A percentile compares a stretch with the other conserved stretches of the same genome.
These are phyloP conservation scores for Dendrobium chrysotoxum DNA, from an alignment of 106 monocot genomes.

Conservation along the genomic window DNA sequence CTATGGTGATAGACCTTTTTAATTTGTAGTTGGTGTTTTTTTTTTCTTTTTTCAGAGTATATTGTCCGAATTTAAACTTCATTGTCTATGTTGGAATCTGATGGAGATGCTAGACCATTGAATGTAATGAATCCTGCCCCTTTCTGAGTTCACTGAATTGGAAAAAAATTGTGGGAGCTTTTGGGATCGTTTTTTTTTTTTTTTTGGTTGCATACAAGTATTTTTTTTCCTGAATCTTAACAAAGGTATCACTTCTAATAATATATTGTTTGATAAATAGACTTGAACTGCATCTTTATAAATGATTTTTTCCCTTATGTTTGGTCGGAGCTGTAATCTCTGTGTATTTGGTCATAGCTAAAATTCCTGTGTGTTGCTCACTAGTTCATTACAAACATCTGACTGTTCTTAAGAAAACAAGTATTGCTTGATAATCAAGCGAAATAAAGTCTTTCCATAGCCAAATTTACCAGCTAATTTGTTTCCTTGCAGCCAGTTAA, in stretches of 20 bases:
- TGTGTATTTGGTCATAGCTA: neutral
- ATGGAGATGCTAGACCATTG: neutral
- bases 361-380: neutral
- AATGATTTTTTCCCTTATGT: neutral
- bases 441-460: neutral
- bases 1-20: neutral
- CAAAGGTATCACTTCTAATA: neutral
- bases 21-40: neutral
- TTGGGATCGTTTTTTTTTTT: neutral
- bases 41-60: neutral
- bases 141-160: neutral
- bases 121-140: neutral
- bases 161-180: too few species aligned
- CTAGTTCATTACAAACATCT: neutral
- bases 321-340: neutral
- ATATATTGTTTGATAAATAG: neutral
- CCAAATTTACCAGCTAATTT: neutral
- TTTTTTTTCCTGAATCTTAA: neutral
- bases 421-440: neutral
- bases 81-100: neutral
- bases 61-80: too few species aligned
- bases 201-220: neutral
- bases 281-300: neutral
- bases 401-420: neutral
- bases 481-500: slow-evolving; percentile 32